Base-by-base conservation (phyloP, 2,329 filamentous ascomycete species). In the Ilyonectria destructans region DNA sequence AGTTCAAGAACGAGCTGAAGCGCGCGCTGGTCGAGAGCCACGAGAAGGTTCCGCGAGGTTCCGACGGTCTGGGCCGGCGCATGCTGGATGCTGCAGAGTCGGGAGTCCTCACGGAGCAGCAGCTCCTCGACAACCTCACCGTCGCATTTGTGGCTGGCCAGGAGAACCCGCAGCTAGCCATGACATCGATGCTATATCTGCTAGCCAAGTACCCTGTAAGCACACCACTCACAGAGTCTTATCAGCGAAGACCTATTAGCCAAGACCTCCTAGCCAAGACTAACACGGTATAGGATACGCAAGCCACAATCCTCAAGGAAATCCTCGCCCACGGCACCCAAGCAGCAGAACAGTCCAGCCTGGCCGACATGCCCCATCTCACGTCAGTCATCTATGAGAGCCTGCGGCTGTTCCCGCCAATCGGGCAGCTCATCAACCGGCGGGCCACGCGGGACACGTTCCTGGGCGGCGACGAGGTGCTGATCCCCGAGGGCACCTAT, bases 341-440 rank as follows among this genome's bases (percentile, higher is more conserved):
- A 17, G 10, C 68, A 67, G 64, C 52, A 61, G 48, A 31, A 13
- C 13, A 59, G 60, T 76, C 71, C 60, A 70, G 19, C 40, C 75
- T 75, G 52, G 79, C 71, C 31, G 75, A 78, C 37, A 76, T 85
- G 31, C 84, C 85, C 0, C 80, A 80, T 35, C 76, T 87, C 6
- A 84, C 81, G 1, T 77, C 85, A 0, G 79, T 84, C 26, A 76
- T 87, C 21, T 82, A 84, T 68, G 85, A 87, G 59, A 76, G 79
- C 23, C 79, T 87, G 13, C 83, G 85, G 2, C 78, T 87, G 52
- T 85, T 83, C 63, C 85, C 85, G 0, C 85, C 85, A 8, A 82
- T 87, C 58, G 82, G 80, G 0, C 85, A 87, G 65, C 78, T 87
- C 48, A 83, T 87, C 69, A 87, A 87, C 61, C 80, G 85, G 6